These are phyloP conservation scores for Cladorrhinum sp. DNA, from an alignment of 2,329 filamentous ascomycete genomes.

Conservation along the genomic window DNA sequence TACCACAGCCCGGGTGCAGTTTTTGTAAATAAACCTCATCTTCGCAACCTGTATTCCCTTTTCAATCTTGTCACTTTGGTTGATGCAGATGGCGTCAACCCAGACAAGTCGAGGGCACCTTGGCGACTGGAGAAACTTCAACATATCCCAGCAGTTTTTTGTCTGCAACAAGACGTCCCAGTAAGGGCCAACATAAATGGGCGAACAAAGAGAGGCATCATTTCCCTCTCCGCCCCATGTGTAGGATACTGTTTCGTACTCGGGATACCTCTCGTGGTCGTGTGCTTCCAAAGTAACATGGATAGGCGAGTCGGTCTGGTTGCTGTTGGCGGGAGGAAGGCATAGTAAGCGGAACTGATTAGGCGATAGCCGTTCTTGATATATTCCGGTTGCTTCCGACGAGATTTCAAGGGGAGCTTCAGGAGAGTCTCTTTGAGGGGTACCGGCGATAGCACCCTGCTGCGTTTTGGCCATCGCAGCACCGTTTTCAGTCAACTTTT, in stretches of 20 bases:
- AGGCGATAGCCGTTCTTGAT: too few relatives aligned
- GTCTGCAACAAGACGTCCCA: constrained; percentile 32
- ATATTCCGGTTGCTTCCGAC: too few relatives aligned
- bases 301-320: background rate
- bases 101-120: constrained; percentile 15
- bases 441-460: too few relatives aligned
- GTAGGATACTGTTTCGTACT: constrained; percentile 32
- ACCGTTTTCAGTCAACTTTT: too few relatives aligned
- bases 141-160: constrained; percentile 30
- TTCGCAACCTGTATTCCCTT: constrained; percentile 25
- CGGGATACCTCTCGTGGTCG: constrained; percentile 21
- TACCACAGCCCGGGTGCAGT: constrained; percentile 4
- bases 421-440: too few relatives aligned
- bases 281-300: constrained; percentile 21
- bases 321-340: too few relatives aligned
- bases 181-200: constrained; percentile 27
- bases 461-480: too few relatives aligned
- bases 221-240: constrained; percentile 30
- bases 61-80: constrained; percentile 23
- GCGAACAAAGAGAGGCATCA: constrained; percentile 22
- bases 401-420: too few relatives aligned
- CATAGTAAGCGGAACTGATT: too few relatives aligned
- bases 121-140: constrained; percentile 17
- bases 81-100: constrained; percentile 26
- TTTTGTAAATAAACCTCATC: constrained; percentile 23